phyloP scores from a whole-genome alignment of 78 protist species.

The Planoprotostelium fungivorum region DNA sequence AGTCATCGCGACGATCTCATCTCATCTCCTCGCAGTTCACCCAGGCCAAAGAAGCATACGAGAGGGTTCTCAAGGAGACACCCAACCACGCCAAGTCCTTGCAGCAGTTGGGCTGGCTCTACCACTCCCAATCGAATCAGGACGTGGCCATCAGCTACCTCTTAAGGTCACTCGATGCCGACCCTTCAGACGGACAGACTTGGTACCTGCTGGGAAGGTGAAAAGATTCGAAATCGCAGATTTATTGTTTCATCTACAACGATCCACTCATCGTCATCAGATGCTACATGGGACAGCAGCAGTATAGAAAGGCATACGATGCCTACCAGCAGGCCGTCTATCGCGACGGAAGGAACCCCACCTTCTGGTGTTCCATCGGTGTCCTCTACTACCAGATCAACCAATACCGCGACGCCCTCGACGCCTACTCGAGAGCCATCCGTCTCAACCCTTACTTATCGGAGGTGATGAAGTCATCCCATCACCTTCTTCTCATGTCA shows the following conservation, averaged over 20 bases:
- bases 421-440: conserved; percentile 81
- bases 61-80: conserved; percentile 62
- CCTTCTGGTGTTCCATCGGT: conserved; percentile 86
- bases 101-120: conserved; percentile 83
- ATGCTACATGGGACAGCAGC: conserved; percentile 75
- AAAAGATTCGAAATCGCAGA: background rate
- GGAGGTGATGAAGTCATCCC: conserved; percentile 27
- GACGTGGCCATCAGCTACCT: conserved; percentile 49
- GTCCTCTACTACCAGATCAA: conserved; percentile 79
- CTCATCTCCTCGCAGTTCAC: conserved; percentile 11
- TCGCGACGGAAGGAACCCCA: conserved; percentile 75
- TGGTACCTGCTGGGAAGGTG: conserved; percentile 74
- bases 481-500: background rate
- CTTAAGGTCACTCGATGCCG: conserved; percentile 58
- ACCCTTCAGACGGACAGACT: conserved; percentile 71
- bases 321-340: conserved; percentile 85
- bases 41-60: conserved; percentile 72
- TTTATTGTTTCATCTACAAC: background rate
- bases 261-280: conserved; percentile 10
- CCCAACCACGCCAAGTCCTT: conserved; percentile 64
- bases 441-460: conserved; percentile 67
- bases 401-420: conserved; percentile 86
- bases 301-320: conserved; percentile 74
- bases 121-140: conserved; percentile 53
- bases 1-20: background rate